Evolutionary conservation across 768 basidiomycete species (phyloP).

Genomic region (Fomitopsis pulvina): DNA sequence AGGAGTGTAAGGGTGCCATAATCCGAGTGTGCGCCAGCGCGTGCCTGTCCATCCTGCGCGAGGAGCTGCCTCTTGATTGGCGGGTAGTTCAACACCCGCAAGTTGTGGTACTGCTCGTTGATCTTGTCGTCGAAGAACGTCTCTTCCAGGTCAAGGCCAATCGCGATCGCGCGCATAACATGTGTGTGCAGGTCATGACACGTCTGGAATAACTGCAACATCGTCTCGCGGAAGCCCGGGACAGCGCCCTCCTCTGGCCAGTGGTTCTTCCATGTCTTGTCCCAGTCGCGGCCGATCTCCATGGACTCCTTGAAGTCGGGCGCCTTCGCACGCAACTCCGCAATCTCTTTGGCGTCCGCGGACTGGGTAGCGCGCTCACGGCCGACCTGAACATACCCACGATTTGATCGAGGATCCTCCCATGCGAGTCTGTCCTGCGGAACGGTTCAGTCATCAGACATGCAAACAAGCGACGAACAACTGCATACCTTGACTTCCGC

Average conservation of each 20-base stretch:
- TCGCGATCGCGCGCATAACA: constrained; percentile 82
- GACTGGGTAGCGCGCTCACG: constrained; percentile 80
- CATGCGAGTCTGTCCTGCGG: constrained; percentile 58
- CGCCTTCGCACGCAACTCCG: constrained; percentile 60
- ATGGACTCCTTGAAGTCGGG: constrained; percentile 83
- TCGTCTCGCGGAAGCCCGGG: constrained; percentile 64
- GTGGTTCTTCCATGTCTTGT: constrained; percentile 66
- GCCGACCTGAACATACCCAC: constrained; percentile 77
- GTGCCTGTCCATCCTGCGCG: constrained; percentile 58
- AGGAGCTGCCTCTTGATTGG: constrained; percentile 57
- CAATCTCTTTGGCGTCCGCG: constrained; percentile 65
- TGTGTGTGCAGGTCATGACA: constrained; percentile 70
- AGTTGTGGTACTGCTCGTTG: constrained; percentile 72
- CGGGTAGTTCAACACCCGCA: constrained; percentile 78
- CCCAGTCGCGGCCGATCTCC: constrained; percentile 88
- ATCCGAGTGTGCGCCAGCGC: constrained; percentile 73
- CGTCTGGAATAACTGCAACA: constrained; percentile 72
- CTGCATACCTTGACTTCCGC: constrained; percentile 46
- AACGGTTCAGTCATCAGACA: not conserved
- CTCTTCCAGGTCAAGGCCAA: constrained; percentile 71
- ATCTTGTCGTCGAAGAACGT: constrained; percentile 71
- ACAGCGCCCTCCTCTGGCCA: constrained; percentile 66
- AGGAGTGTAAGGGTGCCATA: constrained; percentile 69
- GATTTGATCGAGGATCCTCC: constrained; percentile 81
- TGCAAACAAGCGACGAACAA: not conserved